phyloP scores from a whole-genome alignment of 768 basidiomycete genomes.

The Tylopilus vinaceipallidus region DNA sequence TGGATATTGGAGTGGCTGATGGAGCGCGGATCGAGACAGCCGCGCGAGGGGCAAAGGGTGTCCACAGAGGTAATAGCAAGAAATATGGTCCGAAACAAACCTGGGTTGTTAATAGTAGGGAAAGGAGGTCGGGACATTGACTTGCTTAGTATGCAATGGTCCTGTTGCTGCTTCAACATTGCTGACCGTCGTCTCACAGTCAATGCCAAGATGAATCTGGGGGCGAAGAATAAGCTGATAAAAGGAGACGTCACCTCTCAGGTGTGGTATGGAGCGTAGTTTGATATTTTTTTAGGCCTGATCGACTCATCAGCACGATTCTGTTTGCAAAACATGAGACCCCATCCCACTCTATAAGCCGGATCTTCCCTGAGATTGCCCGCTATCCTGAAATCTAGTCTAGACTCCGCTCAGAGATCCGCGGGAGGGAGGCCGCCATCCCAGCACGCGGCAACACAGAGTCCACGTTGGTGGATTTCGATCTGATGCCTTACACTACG shows the following conservation, averaged over 20 bases:
- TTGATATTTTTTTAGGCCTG: background rate
- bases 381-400: conserved; percentile 55
- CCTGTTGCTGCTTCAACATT: background rate
- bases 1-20: conserved; percentile 33
- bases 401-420: conserved; percentile 45
- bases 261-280: conserved; percentile 14
- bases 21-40: conserved; percentile 24
- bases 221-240: conserved; percentile 21
- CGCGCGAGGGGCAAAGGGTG: conserved; percentile 6
- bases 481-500: conserved; percentile 47
- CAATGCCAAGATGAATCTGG: conserved; percentile 27
- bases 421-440: conserved; percentile 6
- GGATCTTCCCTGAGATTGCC: conserved; percentile 63
- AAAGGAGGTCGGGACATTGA: conserved; percentile 20
- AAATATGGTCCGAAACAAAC: conserved; percentile 16
- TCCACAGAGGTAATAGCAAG: conserved; percentile 11
- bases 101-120: conserved; percentile 7
- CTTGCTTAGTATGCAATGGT: conserved; percentile 36
- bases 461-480: conserved; percentile 42
- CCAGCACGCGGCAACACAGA: conserved; percentile 9
- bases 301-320: conserved; percentile 39
- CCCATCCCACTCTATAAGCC: conserved; percentile 54
- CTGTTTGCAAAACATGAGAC: conserved; percentile 59
- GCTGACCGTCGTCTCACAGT: conserved; percentile 13
- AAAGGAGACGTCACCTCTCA: conserved; percentile 12